phyloP scores from a whole-genome alignment of 805 yeast species.

The fission yeast (Schizosaccharomyces pombe) region ASM294v3 CU329670.1:55501-56000 shows the following conservation, averaged over 20 bases:
- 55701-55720: not conserved
- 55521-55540: conserved; percentile 11
- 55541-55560: conserved; percentile 10
- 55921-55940: conserved; percentile 7
- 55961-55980: conserved; percentile 7
- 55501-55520: conserved; percentile 12
- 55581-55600: conserved; percentile 10
- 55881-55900: not conserved
- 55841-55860: conserved; percentile 10
- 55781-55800: conserved; percentile 10
- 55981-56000: conserved; percentile 6
- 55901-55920: not conserved
- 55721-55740: not conserved
- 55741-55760: conserved; percentile 3
- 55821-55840: conserved; percentile 11
- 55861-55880: conserved; percentile 11
- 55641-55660: conserved; percentile 9
- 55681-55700: not conserved
- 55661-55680: conserved; percentile 8
- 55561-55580: conserved; percentile 2
- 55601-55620: conserved; percentile 9
- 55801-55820: conserved; percentile 7
- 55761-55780: conserved; percentile 10
- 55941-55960: conserved; percentile 10
- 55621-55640: conserved; percentile 9